Conservation (phyloP, 805 yeast genomes). For the Candida sithepensis region DNA sequence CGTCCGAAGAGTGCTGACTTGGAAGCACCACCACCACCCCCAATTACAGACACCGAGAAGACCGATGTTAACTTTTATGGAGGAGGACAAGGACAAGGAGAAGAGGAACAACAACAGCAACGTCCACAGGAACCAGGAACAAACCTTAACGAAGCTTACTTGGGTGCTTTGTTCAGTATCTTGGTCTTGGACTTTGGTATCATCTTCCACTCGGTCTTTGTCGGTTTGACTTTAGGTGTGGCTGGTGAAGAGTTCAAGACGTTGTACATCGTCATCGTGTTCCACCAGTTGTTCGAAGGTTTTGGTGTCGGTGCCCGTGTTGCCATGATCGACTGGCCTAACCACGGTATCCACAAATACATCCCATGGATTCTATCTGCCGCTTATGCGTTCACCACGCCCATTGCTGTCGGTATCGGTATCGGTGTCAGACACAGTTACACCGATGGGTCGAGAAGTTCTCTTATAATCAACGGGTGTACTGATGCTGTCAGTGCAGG, state of each 20-base stretch:
- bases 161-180: slow-evolving; percentile 49
- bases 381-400: slow-evolving; percentile 55
- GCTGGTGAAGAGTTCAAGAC: slow-evolving; percentile 74
- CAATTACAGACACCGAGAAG: not conserved
- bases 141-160: slow-evolving; percentile 41
- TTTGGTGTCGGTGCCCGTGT: slow-evolving; percentile 63
- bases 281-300: slow-evolving; percentile 85
- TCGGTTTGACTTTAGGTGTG: slow-evolving; percentile 75
- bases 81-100: no score
- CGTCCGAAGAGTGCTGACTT: slow-evolving; percentile 28
- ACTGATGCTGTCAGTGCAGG: slow-evolving; percentile 75
- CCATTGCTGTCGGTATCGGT: slow-evolving; percentile 72
- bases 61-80: slow-evolving; percentile 39
- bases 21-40: slow-evolving; percentile 12
- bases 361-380: slow-evolving; percentile 47
- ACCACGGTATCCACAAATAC: slow-evolving; percentile 34
- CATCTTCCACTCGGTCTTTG: slow-evolving; percentile 76
- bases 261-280: slow-evolving; percentile 61
- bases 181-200: slow-evolving; percentile 75
- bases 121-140: no score
- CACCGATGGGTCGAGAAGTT: slow-evolving; percentile 48
- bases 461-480: slow-evolving; percentile 61
- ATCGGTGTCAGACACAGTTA: slow-evolving; percentile 63
- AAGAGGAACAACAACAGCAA: no score
- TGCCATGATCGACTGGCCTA: slow-evolving; percentile 11